A percentile compares a stretch with the other conserved stretches of the same genome.
Evolutionary conservation across 768 basidiomycete genomes (phyloP).

Genomic region (Mycena amicta): DNA sequence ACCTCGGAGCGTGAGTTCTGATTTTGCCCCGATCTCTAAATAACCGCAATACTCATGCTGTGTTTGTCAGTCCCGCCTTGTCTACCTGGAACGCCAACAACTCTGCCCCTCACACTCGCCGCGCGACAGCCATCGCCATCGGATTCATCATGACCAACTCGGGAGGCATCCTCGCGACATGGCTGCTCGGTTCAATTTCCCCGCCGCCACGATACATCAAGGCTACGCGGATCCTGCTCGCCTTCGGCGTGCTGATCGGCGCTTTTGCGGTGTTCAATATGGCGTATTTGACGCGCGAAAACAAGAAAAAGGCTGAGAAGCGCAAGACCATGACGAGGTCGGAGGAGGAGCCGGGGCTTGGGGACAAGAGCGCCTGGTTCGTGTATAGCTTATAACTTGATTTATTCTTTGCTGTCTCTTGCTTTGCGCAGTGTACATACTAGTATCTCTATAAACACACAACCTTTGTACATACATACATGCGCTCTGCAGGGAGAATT

Average conservation of each 20-base stretch:
- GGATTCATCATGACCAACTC: constrained; percentile 44
- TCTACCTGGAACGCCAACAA: constrained; percentile 56
- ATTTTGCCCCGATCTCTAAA: no score
- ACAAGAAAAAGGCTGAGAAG: constrained; percentile 41
- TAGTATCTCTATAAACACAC: no score
- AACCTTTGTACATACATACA: neutral
- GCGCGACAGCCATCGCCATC: constrained; percentile 50
- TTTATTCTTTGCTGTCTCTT: constrained; percentile 8
- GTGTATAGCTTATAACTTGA: constrained; percentile 37
- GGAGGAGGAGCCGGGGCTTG: constrained; percentile 44
- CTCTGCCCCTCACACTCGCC: constrained; percentile 46
- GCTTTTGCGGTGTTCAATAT: constrained; percentile 24
- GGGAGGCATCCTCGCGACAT: constrained; percentile 47
- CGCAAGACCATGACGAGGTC: constrained; percentile 32
- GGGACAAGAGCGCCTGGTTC: constrained; percentile 59
- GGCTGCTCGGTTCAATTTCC: constrained; percentile 42
- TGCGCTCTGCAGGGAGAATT: no score
- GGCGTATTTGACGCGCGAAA: constrained; percentile 28
- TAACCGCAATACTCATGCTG: no score
- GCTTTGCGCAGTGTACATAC: neutral
- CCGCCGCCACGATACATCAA: constrained; percentile 40
- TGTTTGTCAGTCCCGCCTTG: constrained; percentile 43
- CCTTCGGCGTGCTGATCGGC: constrained; percentile 28
- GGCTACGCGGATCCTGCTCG: constrained; percentile 31
- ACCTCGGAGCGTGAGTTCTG: constrained; percentile 38